Percentiles rank a stretch among this genome's conserved stretches.
Evolutionary conservation across 306 rosid species (phyloP).

Genomic region (Gleditsia sinensis): DNA sequence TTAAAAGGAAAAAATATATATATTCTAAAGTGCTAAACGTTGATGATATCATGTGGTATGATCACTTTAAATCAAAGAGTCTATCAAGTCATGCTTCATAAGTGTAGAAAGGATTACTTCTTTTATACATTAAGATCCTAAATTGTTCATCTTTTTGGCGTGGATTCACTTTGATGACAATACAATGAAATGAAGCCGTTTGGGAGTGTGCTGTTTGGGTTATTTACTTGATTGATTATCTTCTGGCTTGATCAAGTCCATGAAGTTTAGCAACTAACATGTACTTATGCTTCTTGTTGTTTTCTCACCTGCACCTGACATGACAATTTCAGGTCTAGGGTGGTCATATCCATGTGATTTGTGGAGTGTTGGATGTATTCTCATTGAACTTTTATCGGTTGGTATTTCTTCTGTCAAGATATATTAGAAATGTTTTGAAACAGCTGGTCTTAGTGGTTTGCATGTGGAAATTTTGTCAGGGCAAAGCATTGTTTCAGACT

Average conservation of each 20-base stretch:
- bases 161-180: background rate
- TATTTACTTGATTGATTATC: conserved; percentile 1
- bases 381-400: conserved; percentile 76
- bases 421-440: conserved; percentile 31
- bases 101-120: background rate
- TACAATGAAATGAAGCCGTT: background rate
- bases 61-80: background rate
- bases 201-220: conserved; percentile 12
- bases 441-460: conserved; percentile 31
- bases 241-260: background rate
- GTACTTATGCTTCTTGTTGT: conserved; percentile 17
- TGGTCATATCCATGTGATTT: conserved; percentile 90
- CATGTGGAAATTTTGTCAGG: conserved; percentile 56
- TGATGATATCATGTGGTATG: background rate
- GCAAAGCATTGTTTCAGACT: conserved; percentile 87
- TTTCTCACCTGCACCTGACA: conserved; percentile 36
- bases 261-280: conserved; percentile 1
- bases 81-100: background rate
- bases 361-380: conserved; percentile 95
- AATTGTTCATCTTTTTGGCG: background rate
- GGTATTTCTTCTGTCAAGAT: conserved; percentile 40
- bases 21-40: background rate
- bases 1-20: background rate
- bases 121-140: background rate
- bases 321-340: conserved; percentile 75